These are phyloP conservation scores for Grosmannia serpens DNA, from an alignment of 2,329 filamentous ascomycete species.

Conservation along the genomic window DNA sequence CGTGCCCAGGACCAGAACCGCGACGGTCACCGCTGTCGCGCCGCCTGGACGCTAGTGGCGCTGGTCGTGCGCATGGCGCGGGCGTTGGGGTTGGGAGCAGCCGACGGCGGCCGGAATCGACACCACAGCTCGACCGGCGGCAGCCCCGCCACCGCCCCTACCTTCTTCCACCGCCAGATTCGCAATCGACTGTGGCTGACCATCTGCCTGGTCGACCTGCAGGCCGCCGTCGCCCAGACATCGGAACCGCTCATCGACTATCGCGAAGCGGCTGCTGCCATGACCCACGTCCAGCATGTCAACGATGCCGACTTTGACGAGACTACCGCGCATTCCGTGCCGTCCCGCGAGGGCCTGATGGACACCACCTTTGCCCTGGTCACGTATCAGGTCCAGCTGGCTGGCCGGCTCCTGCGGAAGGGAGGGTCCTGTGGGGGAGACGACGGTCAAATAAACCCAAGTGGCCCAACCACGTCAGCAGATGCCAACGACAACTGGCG, in stretches of 20 bases:
- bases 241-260: slow-evolving; percentile 14
- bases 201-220: slow-evolving; percentile 15
- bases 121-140: too few relatives aligned
- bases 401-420: slow-evolving; percentile 8
- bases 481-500: too few relatives aligned
- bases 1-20: not conserved
- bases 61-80: not conserved
- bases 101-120: too few relatives aligned
- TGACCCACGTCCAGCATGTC: slow-evolving; percentile 10
- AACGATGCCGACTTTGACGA: slow-evolving; percentile 12
- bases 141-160: not conserved
- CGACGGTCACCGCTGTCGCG: not conserved
- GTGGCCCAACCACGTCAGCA: too few relatives aligned
- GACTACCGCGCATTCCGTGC: slow-evolving; percentile 5
- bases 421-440: too few relatives aligned
- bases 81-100: not conserved
- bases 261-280: slow-evolving; percentile 6
- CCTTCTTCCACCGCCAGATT: slow-evolving; percentile 16
- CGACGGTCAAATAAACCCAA: too few relatives aligned
- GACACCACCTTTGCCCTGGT: slow-evolving; percentile 19
- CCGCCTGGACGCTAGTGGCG: not conserved
- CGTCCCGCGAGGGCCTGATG: slow-evolving; percentile 13
- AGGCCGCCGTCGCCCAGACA: slow-evolving; percentile 10
- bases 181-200: slow-evolving; percentile 14
- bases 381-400: slow-evolving; percentile 14